phyloP scores from a whole-genome alignment of 345 rosid species.

The Isatis tinctoria region DNA sequence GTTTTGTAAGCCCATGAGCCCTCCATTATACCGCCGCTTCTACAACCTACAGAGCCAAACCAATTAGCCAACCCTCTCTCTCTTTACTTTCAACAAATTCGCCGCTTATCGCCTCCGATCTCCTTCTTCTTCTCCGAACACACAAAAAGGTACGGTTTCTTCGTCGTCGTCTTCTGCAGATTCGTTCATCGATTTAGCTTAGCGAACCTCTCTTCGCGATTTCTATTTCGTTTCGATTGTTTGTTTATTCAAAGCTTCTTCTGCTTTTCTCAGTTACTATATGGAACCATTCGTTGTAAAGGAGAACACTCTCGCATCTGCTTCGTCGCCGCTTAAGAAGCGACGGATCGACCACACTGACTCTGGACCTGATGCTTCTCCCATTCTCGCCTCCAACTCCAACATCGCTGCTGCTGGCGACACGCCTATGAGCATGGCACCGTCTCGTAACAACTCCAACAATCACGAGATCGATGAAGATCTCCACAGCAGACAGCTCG shows the following conservation, averaged over 20 bases:
- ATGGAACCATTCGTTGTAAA: slow-evolving; percentile 33
- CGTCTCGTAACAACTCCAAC: slow-evolving; percentile 33
- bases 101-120: slow-evolving; percentile 33
- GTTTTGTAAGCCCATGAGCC: slow-evolving; percentile 18
- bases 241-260: not conserved
- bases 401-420: slow-evolving; percentile 10
- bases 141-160: slow-evolving; percentile 11
- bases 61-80: not conserved
- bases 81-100: slow-evolving; percentile 6
- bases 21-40: slow-evolving; percentile 25
- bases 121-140: slow-evolving; percentile 3
- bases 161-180: slow-evolving; percentile 1
- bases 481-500: slow-evolving; percentile 82
- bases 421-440: slow-evolving; percentile 26
- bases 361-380: slow-evolving; percentile 8
- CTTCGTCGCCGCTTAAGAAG: slow-evolving; percentile 32
- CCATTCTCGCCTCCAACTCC: not conserved
- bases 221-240: not conserved
- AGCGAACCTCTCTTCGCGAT: not conserved
- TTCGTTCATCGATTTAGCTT: slow-evolving; percentile 10
- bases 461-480: slow-evolving; percentile 61
- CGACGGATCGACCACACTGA: slow-evolving; percentile 35
- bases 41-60: slow-evolving; percentile 24
- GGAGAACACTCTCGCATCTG: slow-evolving; percentile 25
- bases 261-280: slow-evolving; percentile 23